These are phyloP conservation scores for Holtermannia corniformis DNA, from an alignment of 768 basidiomycete species.

Conservation along the genomic window DNA sequence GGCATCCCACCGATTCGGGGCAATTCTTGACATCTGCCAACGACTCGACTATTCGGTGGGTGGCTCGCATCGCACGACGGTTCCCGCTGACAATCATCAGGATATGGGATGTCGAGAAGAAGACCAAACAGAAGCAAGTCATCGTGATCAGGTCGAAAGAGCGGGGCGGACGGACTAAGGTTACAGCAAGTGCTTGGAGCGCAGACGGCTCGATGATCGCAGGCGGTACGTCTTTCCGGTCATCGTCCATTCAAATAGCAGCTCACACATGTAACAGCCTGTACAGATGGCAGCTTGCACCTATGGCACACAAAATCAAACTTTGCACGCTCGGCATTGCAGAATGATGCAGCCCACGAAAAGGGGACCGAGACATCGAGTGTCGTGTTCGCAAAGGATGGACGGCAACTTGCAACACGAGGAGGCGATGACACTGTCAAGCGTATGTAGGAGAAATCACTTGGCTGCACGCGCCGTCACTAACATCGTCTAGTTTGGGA, in stretches of 20 bases:
- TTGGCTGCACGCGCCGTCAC: background rate
- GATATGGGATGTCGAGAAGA: conserved; percentile 90
- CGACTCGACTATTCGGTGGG: conserved; percentile 86
- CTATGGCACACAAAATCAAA: conserved; percentile 89
- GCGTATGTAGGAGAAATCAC: conserved; percentile 49
- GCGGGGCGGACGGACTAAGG: conserved; percentile 83
- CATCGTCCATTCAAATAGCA: too few relatives aligned
- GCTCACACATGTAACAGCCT: too few relatives aligned
- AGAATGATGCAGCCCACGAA: conserved; percentile 73
- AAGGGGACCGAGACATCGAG: conserved; percentile 83
- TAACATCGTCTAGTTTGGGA: conserved; percentile 72
- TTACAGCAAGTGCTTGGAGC: conserved; percentile 77
- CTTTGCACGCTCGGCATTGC: conserved; percentile 80
- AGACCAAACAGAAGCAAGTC: conserved; percentile 86
- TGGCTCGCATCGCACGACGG: background rate
- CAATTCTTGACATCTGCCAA: conserved; percentile 86
- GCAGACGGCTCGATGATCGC: conserved; percentile 80
- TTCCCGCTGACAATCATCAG: conserved; percentile 44
- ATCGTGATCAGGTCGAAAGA: conserved; percentile 97
- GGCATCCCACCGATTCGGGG: conserved; percentile 81
- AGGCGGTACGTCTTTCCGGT: conserved; percentile 53
- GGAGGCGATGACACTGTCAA: conserved; percentile 95
- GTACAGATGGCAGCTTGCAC: conserved; percentile 83
- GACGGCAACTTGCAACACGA: conserved; percentile 70
- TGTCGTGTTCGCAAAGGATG: conserved; percentile 79